A percentile compares a stretch with the other conserved stretches of the same genome.
Evolutionary conservation across 805 yeast genomes (phyloP).

Genomic region (Wickerhamomyces pijperi): DNA sequence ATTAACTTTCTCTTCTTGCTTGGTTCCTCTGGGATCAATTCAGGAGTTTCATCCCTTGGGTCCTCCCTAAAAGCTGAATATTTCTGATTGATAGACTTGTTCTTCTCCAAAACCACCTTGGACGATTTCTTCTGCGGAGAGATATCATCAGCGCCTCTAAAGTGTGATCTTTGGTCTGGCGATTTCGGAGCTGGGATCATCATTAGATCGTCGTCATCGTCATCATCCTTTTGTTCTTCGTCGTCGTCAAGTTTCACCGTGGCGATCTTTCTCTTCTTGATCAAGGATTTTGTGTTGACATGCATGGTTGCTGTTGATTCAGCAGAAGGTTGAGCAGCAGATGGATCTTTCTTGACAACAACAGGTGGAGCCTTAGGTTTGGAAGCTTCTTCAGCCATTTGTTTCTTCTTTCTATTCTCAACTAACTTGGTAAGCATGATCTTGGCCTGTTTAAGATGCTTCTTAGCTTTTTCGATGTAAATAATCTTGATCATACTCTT

Average conservation of each 20-base stretch:
- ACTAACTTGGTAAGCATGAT: slow-evolving; percentile 20
- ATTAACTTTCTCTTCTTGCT: slow-evolving; percentile 27
- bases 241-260: background rate
- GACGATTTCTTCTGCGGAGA: slow-evolving; percentile 21
- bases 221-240: no score
- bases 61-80: slow-evolving; percentile 17
- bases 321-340: background rate
- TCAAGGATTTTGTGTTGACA: no score
- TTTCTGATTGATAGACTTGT: slow-evolving; percentile 24
- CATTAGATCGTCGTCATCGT: slow-evolving; percentile 5
- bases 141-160: slow-evolving; percentile 1
- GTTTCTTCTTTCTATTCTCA: slow-evolving; percentile 17
- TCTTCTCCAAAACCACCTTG: slow-evolving; percentile 25
- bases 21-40: background rate
- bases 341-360: no score
- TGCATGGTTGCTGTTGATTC: background rate
- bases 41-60: slow-evolving; percentile 7
- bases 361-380: no score
- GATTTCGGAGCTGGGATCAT: slow-evolving; percentile 9
- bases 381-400: no score
- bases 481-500: slow-evolving; percentile 26
- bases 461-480: slow-evolving; percentile 24
- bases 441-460: slow-evolving; percentile 23
- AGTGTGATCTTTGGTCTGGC: background rate
- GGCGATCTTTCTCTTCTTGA: background rate